Evolutionary conservation across 192 early-diverging fungal species (phyloP).

Genomic region (Coemansia pectinata): DNA sequence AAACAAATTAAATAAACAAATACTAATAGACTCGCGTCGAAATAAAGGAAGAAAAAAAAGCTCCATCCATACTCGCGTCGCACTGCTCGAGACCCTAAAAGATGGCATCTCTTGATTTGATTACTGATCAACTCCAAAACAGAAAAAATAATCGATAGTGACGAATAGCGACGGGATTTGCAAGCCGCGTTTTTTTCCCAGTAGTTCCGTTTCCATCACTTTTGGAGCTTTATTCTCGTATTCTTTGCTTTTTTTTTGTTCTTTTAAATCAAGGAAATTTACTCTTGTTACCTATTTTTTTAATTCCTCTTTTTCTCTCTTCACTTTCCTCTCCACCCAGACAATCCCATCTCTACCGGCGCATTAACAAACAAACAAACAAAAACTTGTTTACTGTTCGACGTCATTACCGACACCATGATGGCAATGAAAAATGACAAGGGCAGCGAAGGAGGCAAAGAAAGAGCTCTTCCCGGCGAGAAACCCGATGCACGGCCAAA

Average conservation of each 20-base stretch:
- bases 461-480: not conserved
- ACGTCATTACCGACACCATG: constrained; percentile 4
- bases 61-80: not conserved
- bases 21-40: not conserved
- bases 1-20: not conserved
- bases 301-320: not conserved
- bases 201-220: no score
- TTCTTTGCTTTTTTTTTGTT: not conserved
- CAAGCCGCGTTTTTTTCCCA: not conserved
- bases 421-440: constrained; percentile 28
- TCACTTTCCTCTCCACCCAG: not conserved
- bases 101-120: not conserved
- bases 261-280: not conserved
- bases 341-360: not conserved
- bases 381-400: not conserved
- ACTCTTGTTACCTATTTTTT: not conserved
- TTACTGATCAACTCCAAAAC: not conserved
- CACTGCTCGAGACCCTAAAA: not conserved
- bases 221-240: not conserved
- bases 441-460: constrained; percentile 5
- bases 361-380: not conserved
- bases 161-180: not conserved
- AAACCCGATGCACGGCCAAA: not conserved
- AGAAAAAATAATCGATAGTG: not conserved
- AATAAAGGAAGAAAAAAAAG: not conserved